A percentile compares a stretch with the other conserved stretches of the same genome.
Evolutionary conservation across 352 stramenopile species (phyloP).

Genomic region (Phytophthora sansomeana): DNA sequence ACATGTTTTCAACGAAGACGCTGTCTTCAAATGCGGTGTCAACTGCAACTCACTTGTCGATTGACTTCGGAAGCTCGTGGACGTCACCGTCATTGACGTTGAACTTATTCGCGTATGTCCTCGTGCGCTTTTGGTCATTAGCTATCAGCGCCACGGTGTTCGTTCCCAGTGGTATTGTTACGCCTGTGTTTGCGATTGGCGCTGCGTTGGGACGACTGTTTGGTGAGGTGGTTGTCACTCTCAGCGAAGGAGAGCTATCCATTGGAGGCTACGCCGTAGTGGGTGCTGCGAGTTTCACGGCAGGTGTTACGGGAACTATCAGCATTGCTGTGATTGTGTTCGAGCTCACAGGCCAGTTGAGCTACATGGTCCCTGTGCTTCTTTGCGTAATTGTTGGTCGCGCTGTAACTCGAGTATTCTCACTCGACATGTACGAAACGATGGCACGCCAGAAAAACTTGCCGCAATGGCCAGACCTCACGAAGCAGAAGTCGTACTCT

Average conservation of each 20-base stretch:
- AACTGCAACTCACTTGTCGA: conserved; percentile 39
- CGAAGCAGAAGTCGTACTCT: conserved; percentile 78
- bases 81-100: conserved; percentile 66
- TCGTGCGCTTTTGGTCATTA: conserved; percentile 83
- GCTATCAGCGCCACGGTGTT: conserved; percentile 84
- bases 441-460: conserved; percentile 84
- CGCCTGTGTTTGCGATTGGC: conserved; percentile 92
- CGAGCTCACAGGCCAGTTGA: conserved; percentile 91
- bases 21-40: conserved; percentile 44
- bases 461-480: conserved; percentile 82
- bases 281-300: conserved; percentile 84
- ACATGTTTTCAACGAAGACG: conserved; percentile 85
- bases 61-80: conserved; percentile 64
- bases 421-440: conserved; percentile 87
- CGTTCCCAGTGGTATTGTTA: conserved; percentile 92
- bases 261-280: conserved; percentile 84
- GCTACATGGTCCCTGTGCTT: conserved; percentile 90
- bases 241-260: conserved; percentile 58
- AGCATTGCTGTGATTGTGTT: conserved; percentile 88
- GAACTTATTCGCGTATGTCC: conserved; percentile 73
- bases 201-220: conserved; percentile 89
- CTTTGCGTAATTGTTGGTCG: conserved; percentile 81
- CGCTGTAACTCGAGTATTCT: conserved; percentile 71
- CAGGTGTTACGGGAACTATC: conserved; percentile 78
- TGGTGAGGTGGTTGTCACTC: conserved; percentile 81